Conservation (phyloP, 1,139 yeast genomes). For the Yamadazyma sp. region DNA sequence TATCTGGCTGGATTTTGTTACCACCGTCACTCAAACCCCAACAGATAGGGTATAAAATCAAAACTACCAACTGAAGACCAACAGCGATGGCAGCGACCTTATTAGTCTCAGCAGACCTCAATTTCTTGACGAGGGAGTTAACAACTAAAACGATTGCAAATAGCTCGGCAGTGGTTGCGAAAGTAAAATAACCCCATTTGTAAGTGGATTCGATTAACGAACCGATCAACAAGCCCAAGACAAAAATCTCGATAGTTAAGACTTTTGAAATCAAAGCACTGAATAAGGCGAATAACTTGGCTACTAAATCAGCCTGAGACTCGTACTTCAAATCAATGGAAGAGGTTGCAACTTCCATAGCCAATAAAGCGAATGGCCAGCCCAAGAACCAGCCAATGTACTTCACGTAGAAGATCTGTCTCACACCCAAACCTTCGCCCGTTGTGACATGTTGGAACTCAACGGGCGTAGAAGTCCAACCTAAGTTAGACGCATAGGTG, state of each 20-base stretch:
- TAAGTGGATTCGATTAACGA: slow-evolving; percentile 54
- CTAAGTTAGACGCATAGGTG: slow-evolving; percentile 67
- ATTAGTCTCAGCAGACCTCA: slow-evolving; percentile 15
- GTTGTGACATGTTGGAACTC: slow-evolving; percentile 57
- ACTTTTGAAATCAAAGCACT: slow-evolving; percentile 32
- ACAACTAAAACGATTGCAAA: slow-evolving; percentile 34
- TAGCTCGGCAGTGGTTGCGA: slow-evolving; percentile 36
- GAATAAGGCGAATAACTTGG: slow-evolving; percentile 24
- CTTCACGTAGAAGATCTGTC: slow-evolving; percentile 68
- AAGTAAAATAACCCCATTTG: slow-evolving; percentile 66
- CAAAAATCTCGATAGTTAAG: slow-evolving; percentile 48
- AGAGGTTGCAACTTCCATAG: slow-evolving; percentile 47
- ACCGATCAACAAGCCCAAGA: slow-evolving; percentile 56
- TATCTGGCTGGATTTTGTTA: slow-evolving; percentile 61
- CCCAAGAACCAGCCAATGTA: slow-evolving; percentile 69
- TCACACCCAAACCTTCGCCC: slow-evolving; percentile 34
- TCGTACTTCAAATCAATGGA: slow-evolving; percentile 24
- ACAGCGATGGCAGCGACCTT: slow-evolving; percentile 28
- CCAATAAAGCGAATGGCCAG: slow-evolving; percentile 54
- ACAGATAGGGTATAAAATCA: slow-evolving; percentile 53
- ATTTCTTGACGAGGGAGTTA: slow-evolving; percentile 15
- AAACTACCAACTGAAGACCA: slow-evolving; percentile 31
- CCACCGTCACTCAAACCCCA: slow-evolving; percentile 75
- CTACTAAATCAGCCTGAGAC: slow-evolving; percentile 20
- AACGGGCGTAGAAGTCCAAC: slow-evolving; percentile 55